Conservation (phyloP, 352 stramenopile species). For the Peronosclerospora sorghi region DNA sequence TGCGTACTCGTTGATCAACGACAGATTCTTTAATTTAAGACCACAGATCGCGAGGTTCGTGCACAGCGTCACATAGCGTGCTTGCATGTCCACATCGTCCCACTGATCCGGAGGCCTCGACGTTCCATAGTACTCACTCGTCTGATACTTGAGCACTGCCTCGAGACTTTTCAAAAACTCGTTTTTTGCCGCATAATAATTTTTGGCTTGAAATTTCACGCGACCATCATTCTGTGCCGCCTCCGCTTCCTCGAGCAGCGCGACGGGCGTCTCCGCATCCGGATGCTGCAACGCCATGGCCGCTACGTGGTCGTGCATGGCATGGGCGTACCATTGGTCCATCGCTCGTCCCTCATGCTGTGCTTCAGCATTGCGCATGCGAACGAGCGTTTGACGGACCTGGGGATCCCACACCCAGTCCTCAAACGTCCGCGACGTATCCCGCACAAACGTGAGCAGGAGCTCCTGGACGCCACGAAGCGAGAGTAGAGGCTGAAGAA, state of each 20-base stretch:
- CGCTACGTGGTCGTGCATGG: constrained; percentile 14
- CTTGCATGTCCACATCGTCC: constrained; percentile 27
- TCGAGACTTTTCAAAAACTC: constrained; percentile 46
- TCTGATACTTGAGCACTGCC: constrained; percentile 27
- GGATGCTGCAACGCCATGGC: constrained; percentile 8
- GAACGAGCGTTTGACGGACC: constrained; percentile 39
- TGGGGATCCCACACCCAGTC: constrained; percentile 70
- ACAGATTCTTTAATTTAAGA: constrained; percentile 49
- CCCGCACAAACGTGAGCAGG: constrained; percentile 54
- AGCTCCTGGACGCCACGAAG: constrained; percentile 56
- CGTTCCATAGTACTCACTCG: constrained; percentile 38
- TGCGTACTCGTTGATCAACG: constrained; percentile 47
- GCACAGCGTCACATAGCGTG: constrained; percentile 54
- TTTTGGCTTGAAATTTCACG: constrained; percentile 43
- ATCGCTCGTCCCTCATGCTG: constrained; percentile 19
- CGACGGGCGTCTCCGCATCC: constrained; percentile 11
- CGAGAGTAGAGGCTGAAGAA: constrained; percentile 47
- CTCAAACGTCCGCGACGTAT: constrained; percentile 45
- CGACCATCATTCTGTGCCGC: constrained; percentile 46
- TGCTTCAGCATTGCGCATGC: constrained; percentile 24
- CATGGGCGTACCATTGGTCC: constrained; percentile 35
- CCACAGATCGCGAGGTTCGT: constrained; percentile 70
- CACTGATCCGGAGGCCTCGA: constrained; percentile 22
- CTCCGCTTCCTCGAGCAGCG: constrained; percentile 32
- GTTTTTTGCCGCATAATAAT: constrained; percentile 59